A percentile compares a stretch with the other conserved stretches of the same genome.
Conservation (phyloP, 768 basidiomycete genomes). For the Terana coerulea region DNA sequence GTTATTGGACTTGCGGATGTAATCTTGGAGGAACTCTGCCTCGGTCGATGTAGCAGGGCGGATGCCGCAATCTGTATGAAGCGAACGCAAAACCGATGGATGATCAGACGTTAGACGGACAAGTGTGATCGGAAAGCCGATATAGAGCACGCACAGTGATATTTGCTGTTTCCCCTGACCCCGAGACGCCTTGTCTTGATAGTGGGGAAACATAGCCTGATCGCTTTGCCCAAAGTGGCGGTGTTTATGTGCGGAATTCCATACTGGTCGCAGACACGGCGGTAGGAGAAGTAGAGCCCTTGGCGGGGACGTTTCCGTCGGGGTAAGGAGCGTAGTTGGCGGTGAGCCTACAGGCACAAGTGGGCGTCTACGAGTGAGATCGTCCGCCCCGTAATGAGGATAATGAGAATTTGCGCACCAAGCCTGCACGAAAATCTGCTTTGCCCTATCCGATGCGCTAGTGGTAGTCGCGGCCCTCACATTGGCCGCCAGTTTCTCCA, state of each 20-base stretch:
- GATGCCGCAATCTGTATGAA: constrained; percentile 77
- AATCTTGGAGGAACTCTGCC: constrained; percentile 90
- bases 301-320: constrained; percentile 90
- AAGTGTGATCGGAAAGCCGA: constrained; percentile 28
- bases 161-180: constrained; percentile 93
- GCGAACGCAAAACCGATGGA: neutral
- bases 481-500: constrained; percentile 85
- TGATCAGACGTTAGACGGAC: constrained; percentile 15
- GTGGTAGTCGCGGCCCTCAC: constrained; percentile 88
- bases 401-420: constrained; percentile 52
- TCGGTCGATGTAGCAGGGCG: constrained; percentile 88
- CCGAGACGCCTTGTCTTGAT: constrained; percentile 94
- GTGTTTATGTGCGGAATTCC: constrained; percentile 94
- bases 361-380: constrained; percentile 13
- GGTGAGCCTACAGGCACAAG: constrained; percentile 54
- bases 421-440: constrained; percentile 90
- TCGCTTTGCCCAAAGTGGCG: constrained; percentile 92
- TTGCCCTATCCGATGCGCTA: constrained; percentile 86
- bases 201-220: constrained; percentile 87
- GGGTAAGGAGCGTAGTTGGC: constrained; percentile 90
- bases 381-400: constrained; percentile 9
- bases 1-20: constrained; percentile 89
- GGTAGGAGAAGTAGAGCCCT: constrained; percentile 91
- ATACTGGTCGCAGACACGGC: constrained; percentile 87
- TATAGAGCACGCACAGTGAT: constrained; percentile 70